Conservation (phyloP, 768 basidiomycete species). For the Boletus subparvulus region DNA sequence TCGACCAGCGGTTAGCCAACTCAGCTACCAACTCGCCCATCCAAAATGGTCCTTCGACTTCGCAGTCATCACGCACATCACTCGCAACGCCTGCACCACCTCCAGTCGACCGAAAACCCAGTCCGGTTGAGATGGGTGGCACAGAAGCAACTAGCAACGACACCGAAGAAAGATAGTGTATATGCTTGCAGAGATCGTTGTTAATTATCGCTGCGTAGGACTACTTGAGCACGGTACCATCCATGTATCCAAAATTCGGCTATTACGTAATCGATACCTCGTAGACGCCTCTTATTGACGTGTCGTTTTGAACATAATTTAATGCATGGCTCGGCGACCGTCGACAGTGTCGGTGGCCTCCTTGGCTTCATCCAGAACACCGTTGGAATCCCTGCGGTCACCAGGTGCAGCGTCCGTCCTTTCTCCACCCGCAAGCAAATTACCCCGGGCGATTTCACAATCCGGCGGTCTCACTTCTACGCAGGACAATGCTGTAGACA, state of each 20-base stretch:
- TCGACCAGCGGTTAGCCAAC: conserved; percentile 88
- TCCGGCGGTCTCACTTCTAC: conserved; percentile 7
- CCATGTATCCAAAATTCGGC: neutral
- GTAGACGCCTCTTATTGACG: neutral
- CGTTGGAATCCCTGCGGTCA: conserved; percentile 9
- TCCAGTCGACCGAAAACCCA: conserved; percentile 31
- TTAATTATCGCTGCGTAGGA: conserved; percentile 5
- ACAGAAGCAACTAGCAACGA: conserved; percentile 20
- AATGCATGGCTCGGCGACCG: conserved; percentile 40
- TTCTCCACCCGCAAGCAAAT: conserved; percentile 9
- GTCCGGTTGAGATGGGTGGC: conserved; percentile 20
- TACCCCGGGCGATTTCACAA: conserved; percentile 9
- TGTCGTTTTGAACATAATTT: neutral
- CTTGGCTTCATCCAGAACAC: conserved; percentile 19
- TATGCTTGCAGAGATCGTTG: conserved; percentile 3
- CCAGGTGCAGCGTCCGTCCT: conserved; percentile 2
- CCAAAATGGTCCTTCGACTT: conserved; percentile 30
- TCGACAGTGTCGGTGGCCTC: conserved; percentile 36
- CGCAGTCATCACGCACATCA: conserved; percentile 30
- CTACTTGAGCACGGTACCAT: neutral
- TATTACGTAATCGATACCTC: conserved; percentile 23
- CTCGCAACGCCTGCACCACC: conserved; percentile 32
- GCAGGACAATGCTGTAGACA: conserved; percentile 22
- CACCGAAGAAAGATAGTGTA: conserved; percentile 24
- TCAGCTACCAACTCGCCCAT: conserved; percentile 35